Conservation (phyloP, 169 alveolate species). For the Plasmodium sp. region DNA sequence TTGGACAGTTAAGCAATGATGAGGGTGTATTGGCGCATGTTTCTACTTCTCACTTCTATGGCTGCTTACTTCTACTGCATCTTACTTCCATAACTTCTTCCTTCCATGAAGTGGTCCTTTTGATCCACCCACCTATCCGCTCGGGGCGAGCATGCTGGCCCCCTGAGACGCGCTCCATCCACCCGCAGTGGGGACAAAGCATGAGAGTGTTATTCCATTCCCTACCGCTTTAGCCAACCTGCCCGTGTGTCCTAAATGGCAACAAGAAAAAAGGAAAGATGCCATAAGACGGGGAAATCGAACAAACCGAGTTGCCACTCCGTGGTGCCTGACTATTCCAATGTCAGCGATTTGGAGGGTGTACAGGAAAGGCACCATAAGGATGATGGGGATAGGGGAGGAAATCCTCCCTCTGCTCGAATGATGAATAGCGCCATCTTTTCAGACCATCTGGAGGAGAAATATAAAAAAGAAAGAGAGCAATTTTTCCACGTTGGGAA, state of each 20-base stretch:
- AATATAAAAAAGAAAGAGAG: background rate
- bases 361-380: background rate
- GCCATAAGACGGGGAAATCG: constrained; percentile 49
- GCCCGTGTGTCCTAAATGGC: constrained; percentile 26
- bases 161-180: background rate
- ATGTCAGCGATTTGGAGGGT: background rate
- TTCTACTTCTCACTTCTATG: background rate
- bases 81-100: background rate
- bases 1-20: background rate
- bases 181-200: background rate
- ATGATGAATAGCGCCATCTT: background rate
- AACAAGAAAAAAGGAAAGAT: constrained; percentile 56
- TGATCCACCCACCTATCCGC: background rate
- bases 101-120: background rate
- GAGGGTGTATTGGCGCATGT: background rate
- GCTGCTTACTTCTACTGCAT: too few species aligned
- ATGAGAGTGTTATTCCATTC: background rate
- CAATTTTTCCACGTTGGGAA: background rate
- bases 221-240: background rate
- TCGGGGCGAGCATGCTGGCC: background rate
- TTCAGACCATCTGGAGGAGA: background rate
- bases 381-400: background rate
- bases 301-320: constrained; percentile 17
- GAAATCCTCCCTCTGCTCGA: background rate
- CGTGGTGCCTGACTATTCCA: background rate